These are phyloP conservation scores for Thermothelomyces thermophilus DNA, from an alignment of 2,329 filamentous ascomycete species.

Conservation along the genomic window DNA sequence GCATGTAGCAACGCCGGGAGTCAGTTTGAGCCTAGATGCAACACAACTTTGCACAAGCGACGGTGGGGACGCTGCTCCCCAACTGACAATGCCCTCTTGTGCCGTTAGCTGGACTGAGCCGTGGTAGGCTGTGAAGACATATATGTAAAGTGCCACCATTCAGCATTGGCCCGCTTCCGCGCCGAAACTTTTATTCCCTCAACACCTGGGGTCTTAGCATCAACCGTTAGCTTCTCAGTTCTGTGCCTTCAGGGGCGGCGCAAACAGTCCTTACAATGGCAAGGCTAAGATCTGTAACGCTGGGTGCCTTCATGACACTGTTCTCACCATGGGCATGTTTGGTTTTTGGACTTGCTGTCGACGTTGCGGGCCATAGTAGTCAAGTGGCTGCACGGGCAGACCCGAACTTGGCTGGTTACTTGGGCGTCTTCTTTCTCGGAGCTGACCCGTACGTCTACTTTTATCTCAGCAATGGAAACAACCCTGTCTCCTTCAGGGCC, in stretches of 20 bases:
- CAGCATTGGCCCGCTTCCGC: constrained; percentile 5
- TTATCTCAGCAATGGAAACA: constrained; percentile 47
- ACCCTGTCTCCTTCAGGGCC: constrained; percentile 41
- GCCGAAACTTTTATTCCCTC: constrained; percentile 11
- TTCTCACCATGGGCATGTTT: constrained; percentile 12
- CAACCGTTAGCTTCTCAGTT: neutral
- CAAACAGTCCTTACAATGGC: constrained; percentile 4
- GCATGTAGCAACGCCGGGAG: neutral
- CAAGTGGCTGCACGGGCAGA: constrained; percentile 30
- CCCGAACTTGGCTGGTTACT: constrained; percentile 41
- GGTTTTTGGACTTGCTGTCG: constrained; percentile 19
- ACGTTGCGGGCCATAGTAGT: constrained; percentile 23
- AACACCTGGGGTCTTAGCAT: constrained; percentile 10
- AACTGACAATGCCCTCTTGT: neutral
- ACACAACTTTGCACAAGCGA: constrained; percentile 10
- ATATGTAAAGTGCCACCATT: constrained; percentile 7
- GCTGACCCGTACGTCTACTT: constrained; percentile 48
- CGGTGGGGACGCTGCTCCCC: constrained; percentile 13
- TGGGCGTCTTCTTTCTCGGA: constrained; percentile 50
- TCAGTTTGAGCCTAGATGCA: constrained; percentile 21
- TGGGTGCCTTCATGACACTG: constrained; percentile 2
- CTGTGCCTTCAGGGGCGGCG: neutral
- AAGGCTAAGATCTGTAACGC: neutral
- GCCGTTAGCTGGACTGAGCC: neutral
- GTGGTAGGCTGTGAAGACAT: neutral